Percentiles rank a stretch among this genome's conserved stretches.
These are phyloP conservation scores for Kwoniella shandongensis DNA, from an alignment of 768 basidiomycete genomes.

Conservation along the genomic window DNA sequence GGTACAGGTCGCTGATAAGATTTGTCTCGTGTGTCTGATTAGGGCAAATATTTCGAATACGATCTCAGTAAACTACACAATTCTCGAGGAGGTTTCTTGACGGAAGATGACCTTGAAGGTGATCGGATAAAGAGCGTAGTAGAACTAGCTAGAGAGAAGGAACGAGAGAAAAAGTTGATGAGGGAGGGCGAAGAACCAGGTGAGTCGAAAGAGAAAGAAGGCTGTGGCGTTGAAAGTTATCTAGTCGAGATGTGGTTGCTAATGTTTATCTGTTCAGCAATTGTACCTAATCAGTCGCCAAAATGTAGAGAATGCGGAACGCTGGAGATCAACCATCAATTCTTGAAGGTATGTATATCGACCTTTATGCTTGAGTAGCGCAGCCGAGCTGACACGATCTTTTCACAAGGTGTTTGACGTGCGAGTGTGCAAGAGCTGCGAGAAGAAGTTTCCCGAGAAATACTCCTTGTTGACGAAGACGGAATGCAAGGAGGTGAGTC, in stretches of 20 bases:
- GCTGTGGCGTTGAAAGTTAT: too few relatives aligned
- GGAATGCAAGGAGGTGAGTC: constrained; percentile 85
- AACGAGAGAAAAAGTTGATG: constrained; percentile 74
- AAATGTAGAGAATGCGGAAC: constrained; percentile 82
- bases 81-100: constrained; percentile 89
- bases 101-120: constrained; percentile 71
- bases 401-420: constrained; percentile 66
- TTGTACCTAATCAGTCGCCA: constrained; percentile 72
- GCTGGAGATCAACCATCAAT: constrained; percentile 82
- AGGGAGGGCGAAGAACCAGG: constrained; percentile 57
- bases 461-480: constrained; percentile 96
- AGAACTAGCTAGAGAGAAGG: constrained; percentile 71
- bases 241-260: too few relatives aligned
- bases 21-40: too few relatives aligned
- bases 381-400: neutral
- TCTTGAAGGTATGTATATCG: constrained; percentile 58
- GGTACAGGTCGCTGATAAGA: too few relatives aligned
- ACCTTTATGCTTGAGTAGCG: neutral
- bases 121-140: constrained; percentile 69
- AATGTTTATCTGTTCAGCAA: constrained; percentile 59
- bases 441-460: constrained; percentile 83
- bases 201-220: too few relatives aligned
- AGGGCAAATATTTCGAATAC: constrained; percentile 92
- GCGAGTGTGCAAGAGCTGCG: constrained; percentile 84
- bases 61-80: constrained; percentile 96